Percentiles rank a stretch among this genome's conserved stretches.
Evolutionary conservation across 2,329 filamentous ascomycete genomes (phyloP).

Genomic region (Sarocladium kiliense): DNA sequence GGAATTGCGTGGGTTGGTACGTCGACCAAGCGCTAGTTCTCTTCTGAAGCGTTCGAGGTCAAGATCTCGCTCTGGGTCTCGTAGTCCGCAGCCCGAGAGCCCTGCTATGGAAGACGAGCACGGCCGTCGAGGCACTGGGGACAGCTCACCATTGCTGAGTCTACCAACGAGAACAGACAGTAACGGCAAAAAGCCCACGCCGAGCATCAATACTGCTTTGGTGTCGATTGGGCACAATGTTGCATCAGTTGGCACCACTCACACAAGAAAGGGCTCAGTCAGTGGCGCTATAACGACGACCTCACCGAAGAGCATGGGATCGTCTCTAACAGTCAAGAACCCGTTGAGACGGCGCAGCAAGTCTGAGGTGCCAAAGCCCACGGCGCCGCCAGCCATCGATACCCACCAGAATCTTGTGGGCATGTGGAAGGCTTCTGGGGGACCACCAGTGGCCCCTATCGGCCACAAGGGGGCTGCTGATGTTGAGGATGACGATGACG

Average conservation of each 20-base stretch:
- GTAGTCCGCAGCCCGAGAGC: slow-evolving; percentile 2
- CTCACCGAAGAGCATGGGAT: slow-evolving; percentile 45
- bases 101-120: background rate
- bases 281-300: slow-evolving; percentile 43
- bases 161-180: slow-evolving; percentile 47
- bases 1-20: slow-evolving; percentile 44
- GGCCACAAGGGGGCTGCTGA: slow-evolving; percentile 20
- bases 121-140: slow-evolving; percentile 12
- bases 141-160: slow-evolving; percentile 32
- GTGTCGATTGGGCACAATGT: slow-evolving; percentile 49
- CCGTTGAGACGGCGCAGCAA: slow-evolving; percentile 51
- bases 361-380: slow-evolving; percentile 43
- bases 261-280: slow-evolving; percentile 56
- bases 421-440: slow-evolving; percentile 48
- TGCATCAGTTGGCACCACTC: slow-evolving; percentile 51
- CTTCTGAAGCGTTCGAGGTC: slow-evolving; percentile 36
- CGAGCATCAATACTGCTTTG: slow-evolving; percentile 56
- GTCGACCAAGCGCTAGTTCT: slow-evolving; percentile 40
- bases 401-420: slow-evolving; percentile 41
- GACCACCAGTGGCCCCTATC: slow-evolving; percentile 46
- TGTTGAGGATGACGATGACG: slow-evolving; percentile 52
- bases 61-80: background rate
- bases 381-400: slow-evolving; percentile 18
- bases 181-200: slow-evolving; percentile 44
- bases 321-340: slow-evolving; percentile 37